Evolutionary conservation across 768 basidiomycete species (phyloP).

Genomic region (Lentinus tigrinus): DNA sequence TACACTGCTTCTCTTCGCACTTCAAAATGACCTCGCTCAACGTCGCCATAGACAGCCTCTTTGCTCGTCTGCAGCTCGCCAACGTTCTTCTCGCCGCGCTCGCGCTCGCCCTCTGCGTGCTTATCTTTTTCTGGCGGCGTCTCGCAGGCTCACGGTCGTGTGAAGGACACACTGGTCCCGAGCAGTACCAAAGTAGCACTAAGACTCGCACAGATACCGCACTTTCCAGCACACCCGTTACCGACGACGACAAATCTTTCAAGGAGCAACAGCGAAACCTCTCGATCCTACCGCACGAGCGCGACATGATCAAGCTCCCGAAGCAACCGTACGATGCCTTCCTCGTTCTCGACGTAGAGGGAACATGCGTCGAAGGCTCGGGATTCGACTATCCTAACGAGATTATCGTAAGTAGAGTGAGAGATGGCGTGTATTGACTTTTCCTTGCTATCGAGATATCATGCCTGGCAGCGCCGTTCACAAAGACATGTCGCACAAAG

Average conservation of each 20-base stretch:
- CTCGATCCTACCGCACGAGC: not conserved
- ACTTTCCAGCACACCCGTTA: not conserved
- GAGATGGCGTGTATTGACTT: no score
- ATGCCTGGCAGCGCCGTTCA: no score
- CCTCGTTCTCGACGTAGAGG: conserved; percentile 88
- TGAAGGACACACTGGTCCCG: conserved; percentile 6
- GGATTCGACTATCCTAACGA: conserved; percentile 89
- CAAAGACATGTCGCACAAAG: no score
- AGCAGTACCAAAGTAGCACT: not conserved
- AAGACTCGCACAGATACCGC: not conserved
- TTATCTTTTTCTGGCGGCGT: conserved; percentile 5
- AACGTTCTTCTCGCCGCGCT: not conserved
- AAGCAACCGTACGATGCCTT: conserved; percentile 70
- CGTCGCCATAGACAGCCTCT: conserved; percentile 4
- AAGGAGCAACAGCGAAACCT: not conserved
- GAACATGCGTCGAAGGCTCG: conserved; percentile 69
- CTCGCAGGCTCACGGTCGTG: not conserved
- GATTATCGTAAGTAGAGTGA: conserved; percentile 71
- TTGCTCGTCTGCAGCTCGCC: conserved; percentile 1
- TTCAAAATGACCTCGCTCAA: conserved; percentile 13
- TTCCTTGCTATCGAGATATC: no score
- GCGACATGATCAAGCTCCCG: conserved; percentile 11
- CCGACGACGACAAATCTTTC: not conserved
- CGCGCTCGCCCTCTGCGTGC: not conserved
- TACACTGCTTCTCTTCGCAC: not conserved